Evolutionary conservation across 2,329 filamentous ascomycete genomes (phyloP), one percentile per base, ranked within the genome.

Genomic region (Aureobasidium sp.): DNA sequence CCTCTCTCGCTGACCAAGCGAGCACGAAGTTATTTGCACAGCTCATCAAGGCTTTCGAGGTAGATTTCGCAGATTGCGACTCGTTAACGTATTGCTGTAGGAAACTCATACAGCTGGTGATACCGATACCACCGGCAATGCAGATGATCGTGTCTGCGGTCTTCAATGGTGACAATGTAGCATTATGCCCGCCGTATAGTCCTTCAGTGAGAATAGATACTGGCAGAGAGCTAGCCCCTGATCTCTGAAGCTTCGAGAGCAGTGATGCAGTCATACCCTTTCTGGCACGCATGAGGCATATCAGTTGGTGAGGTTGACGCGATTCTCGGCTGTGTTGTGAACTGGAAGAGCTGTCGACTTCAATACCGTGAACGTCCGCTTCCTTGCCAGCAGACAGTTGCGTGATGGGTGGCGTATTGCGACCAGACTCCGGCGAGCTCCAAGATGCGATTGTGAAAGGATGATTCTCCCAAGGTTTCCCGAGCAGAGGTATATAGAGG

Each of bases 391-490:
- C 27, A 34, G 16, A 8, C 14, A n/a, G 13, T 36, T 3, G 36
- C 10, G 5, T 53, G 9, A 2, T n/a, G 48, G 10, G 29, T 42
- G 4, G 29, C 16, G 25, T 30, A 54, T 42, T 21, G 21, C 21
- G 21, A 21, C 21, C 21, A 21, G 21, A 21, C 1, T 21, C 21
- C 21, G 72, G 62, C 48, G 69, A 21, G 14, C 64, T 51, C 16
- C 72, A 74, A 27, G 68, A 67, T 2, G 73, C 62, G 30, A 80
- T 66, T 0, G 78, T 81, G 66, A 84, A 83, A 0, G 81, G 81
- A 66, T 84, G 82, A 50, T 80, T 83, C 66, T 83, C 80, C 80
- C 81, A 83, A 3, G 67, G 50, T 1, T 66, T 63, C 63, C 66
- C 67, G 4, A 65, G 74, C 0, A 75, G 77, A 0, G 81, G 80